Evolutionary conservation across 2,329 filamentous ascomycete genomes (phyloP).

Genomic region (Fusarium euwallaceae): DNA sequence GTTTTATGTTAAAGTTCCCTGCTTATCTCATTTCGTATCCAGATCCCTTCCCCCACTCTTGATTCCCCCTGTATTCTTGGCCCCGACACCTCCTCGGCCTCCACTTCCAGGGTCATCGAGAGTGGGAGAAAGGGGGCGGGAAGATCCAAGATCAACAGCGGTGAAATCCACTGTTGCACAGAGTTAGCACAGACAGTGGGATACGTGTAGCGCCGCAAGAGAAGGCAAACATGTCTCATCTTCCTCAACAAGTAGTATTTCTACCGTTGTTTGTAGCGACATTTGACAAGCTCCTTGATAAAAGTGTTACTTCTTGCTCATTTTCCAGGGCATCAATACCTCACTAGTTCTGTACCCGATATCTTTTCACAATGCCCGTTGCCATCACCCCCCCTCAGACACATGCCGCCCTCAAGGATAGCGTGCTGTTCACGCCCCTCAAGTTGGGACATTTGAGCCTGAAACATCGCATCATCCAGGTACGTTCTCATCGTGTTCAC

Average conservation of each 20-base stretch:
- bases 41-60: constrained; percentile 5
- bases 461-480: constrained; percentile 55
- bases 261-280: background rate
- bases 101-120: background rate
- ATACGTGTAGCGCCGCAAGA: background rate
- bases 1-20: background rate
- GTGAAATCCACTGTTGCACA: background rate
- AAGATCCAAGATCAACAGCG: constrained; percentile 2
- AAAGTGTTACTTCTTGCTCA: background rate
- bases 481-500: constrained; percentile 10
- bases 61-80: background rate
- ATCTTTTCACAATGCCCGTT: constrained; percentile 49
- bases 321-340: background rate
- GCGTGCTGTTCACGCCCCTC: constrained; percentile 52
- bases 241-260: background rate
- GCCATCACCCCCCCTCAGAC: constrained; percentile 37
- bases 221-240: background rate
- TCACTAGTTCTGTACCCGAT: constrained; percentile 54
- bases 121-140: constrained; percentile 2
- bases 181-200: background rate
- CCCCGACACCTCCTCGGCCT: background rate
- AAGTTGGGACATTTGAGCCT: constrained; percentile 51
- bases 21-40: background rate
- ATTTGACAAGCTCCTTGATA: background rate
- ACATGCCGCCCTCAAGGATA: constrained; percentile 41